These are phyloP conservation scores for Retiboletus flavoniger DNA, from an alignment of 1,284 basidiomycete species.

Conservation along the genomic window DNA sequence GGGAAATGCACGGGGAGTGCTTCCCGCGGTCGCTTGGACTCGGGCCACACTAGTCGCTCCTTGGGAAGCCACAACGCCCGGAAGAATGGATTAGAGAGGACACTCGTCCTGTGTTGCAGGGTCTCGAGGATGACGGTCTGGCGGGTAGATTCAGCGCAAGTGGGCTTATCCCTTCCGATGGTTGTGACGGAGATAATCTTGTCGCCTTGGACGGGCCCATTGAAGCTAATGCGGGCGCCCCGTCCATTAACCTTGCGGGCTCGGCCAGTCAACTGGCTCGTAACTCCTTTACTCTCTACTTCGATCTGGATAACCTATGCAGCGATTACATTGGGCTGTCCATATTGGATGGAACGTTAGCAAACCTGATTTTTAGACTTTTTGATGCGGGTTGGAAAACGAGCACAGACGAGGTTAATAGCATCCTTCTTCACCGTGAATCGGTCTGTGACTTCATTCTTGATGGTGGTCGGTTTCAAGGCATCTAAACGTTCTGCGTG, in stretches of 20 bases:
- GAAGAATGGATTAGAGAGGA: slow-evolving; percentile 47
- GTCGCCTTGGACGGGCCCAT: slow-evolving; percentile 20
- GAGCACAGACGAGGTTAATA: slow-evolving; percentile 37
- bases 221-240: slow-evolving; percentile 24
- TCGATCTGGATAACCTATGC: slow-evolving; percentile 24
- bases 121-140: slow-evolving; percentile 36
- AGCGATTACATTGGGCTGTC: background rate
- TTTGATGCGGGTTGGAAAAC: slow-evolving; percentile 45
- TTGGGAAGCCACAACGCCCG: slow-evolving; percentile 41
- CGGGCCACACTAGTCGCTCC: slow-evolving; percentile 13
- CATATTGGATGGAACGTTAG: background rate
- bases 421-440: slow-evolving; percentile 27
- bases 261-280: slow-evolving; percentile 17
- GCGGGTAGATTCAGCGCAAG: slow-evolving; percentile 41
- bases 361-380: slow-evolving; percentile 36
- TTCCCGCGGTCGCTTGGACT: background rate
- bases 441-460: slow-evolving; percentile 43
- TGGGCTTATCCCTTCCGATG: slow-evolving; percentile 43
- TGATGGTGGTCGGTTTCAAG: slow-evolving; percentile 38
- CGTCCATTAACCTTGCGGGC: slow-evolving; percentile 21
- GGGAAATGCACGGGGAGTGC: slow-evolving; percentile 6
- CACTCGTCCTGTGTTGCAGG: slow-evolving; percentile 34
- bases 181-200: slow-evolving; percentile 38
- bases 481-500: slow-evolving; percentile 39
- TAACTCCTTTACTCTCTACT: slow-evolving; percentile 2